Conservation (phyloP, 2,329 filamentous ascomycete species). For the Dissoconium aciculare region DNA sequence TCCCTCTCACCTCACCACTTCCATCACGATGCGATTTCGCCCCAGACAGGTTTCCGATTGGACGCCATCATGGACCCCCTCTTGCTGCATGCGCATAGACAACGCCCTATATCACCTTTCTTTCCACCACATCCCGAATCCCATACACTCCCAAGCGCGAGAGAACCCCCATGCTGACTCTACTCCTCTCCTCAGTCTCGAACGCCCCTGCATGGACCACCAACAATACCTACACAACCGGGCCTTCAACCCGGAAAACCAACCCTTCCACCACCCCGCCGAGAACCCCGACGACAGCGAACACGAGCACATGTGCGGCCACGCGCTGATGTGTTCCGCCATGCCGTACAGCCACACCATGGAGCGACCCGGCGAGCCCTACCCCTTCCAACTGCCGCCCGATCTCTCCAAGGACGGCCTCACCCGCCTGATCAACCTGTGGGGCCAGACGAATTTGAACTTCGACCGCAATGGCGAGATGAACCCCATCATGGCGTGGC, state of each 20-base stretch:
- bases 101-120: too few species aligned
- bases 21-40: too few species aligned
- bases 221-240: conserved; percentile 13
- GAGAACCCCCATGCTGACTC: conserved; percentile 2
- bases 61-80: too few species aligned
- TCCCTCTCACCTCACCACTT: too few species aligned
- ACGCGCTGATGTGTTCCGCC: conserved; percentile 12
- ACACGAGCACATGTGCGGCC: conserved; percentile 14
- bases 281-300: conserved; percentile 13
- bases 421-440: conserved; percentile 9
- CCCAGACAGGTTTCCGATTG: too few species aligned
- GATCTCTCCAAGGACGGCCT: conserved; percentile 9
- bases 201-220: conserved; percentile 13
- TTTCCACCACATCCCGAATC: too few species aligned
- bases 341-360: conserved; percentile 9
- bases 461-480: too few species aligned
- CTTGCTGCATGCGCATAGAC: too few species aligned
- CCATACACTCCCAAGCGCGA: too few species aligned
- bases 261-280: conserved; percentile 5
- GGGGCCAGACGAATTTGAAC: too few species aligned
- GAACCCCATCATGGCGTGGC: conserved; percentile 94
- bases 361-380: conserved; percentile 7
- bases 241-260: conserved; percentile 10
- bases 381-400: conserved; percentile 8
- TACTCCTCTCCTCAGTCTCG: conserved; percentile 6